Evolutionary conservation across 202 grass and related monocot species (phyloP).

Genomic region (Thinopyrum obtusiflorum): DNA sequence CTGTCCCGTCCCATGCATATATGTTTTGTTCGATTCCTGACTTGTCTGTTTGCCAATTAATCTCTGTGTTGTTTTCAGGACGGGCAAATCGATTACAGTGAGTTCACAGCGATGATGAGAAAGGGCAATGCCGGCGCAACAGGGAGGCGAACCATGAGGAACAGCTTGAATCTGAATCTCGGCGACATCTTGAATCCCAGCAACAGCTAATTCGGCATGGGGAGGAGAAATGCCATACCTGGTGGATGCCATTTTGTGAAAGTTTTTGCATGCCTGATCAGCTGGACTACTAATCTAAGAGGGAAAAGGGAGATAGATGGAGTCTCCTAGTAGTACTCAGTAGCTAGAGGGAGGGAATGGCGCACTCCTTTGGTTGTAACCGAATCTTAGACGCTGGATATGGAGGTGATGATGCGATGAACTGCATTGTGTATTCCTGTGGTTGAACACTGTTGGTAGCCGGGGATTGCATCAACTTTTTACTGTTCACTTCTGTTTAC

Average conservation of each 20-base stretch:
- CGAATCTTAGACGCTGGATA: background rate
- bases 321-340: constrained; percentile 19
- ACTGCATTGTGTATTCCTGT: constrained; percentile 13
- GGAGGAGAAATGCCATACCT: constrained; percentile 1
- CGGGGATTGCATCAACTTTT: background rate
- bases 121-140: constrained; percentile 72
- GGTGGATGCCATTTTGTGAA: constrained; percentile 24
- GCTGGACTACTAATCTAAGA: constrained; percentile 12
- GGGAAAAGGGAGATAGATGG: background rate
- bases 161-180: constrained; percentile 65
- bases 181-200: constrained; percentile 66
- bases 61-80: constrained; percentile 54
- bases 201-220: constrained; percentile 25
- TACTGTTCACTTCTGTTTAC: background rate
- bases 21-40: background rate
- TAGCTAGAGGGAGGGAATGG: constrained; percentile 28
- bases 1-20: background rate
- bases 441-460: constrained; percentile 10
- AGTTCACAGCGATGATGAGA: constrained; percentile 94
- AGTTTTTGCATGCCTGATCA: constrained; percentile 28
- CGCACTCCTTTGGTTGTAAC: constrained; percentile 12
- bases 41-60: background rate
- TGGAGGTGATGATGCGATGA: constrained; percentile 27
- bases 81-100: constrained; percentile 92
- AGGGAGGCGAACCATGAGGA: constrained; percentile 86